Base-by-base conservation (phyloP, 805 yeast species). In the Myxozyma melibiosi region DNA sequence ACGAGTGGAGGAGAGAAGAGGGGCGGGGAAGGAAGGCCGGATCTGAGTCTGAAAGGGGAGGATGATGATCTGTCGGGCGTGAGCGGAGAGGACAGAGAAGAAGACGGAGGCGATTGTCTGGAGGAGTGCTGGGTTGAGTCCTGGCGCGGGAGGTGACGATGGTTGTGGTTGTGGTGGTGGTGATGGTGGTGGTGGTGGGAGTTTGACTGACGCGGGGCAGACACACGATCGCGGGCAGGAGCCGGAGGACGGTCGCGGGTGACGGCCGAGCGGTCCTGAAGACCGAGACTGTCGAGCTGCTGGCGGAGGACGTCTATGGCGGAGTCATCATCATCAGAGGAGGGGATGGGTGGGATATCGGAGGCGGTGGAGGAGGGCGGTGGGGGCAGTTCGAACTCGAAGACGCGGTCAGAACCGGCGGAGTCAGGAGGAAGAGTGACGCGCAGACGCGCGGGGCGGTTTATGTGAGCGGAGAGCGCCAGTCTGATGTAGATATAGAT, bases 241-340 rank as follows among this genome's bases (percentile, higher is more conserved):
- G n/a, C n/a, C n/a, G n/a, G n/a, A n/a, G n/a, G n/a, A n/a, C n/a
- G n/a, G n/a, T n/a, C n/a, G n/a, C n/a, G n/a, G n/a, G n/a, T n/a
- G n/a, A n/a, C n/a, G n/a, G n/a, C n/a, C 40, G 50, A 45, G 40
- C 31, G 40, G n/a, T 45, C 50, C 20, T 45, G 50, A 14, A 45
- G 30, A 22, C 50, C 31, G 18, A 45, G 37, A 22, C 20, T 24
- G 18, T 13, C 30, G 22, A 45, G 40, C 7, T 33, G 30, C 14
- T 18, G 4, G 30, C 31, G 28, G 4, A 45, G 27, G 22, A 9
- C 18, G 16, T 33, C 40, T 3, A 45, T 16, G 22, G 16, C 28
- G 30, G 3, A 16, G 18, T 16, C 40, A 33, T 16, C 13, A 4
- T 33, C 28, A 22, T 39, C 43, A 6, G 43, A n/a, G 9, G 3